Base-by-base conservation (phyloP, 2,329 filamentous ascomycete genomes). In the Xylariaceae sp. region DNA sequence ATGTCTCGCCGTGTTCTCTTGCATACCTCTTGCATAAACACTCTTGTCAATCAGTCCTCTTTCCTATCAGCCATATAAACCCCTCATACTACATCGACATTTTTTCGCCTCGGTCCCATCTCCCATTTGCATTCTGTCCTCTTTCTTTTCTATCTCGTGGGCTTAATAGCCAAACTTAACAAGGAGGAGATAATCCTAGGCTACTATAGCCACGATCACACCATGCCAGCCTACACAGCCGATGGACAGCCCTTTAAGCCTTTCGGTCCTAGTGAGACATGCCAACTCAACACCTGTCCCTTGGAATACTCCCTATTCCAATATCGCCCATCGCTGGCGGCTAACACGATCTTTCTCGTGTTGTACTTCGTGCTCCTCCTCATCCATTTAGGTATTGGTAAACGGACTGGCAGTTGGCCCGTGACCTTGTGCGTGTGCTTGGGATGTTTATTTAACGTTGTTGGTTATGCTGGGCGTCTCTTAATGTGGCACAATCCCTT, bases 401-500 rank as follows among this genome's bases (percentile, higher is more conserved):
- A 69, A 32, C 60, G 68, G 32, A 76, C 71, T 70, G 71, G 62
- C 53, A 67, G 63, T 20, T 75, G 71, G 67, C 70, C 67, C 47
- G 79, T 75, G 59, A 71, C 71, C 64, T 51, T 54, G 10, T 72
- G 70, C 49, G 79, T 86, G 71, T 55, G 79, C 6, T 56, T 72
- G 16, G 83, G 83, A 37, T 80, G 75, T 52, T 32, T 75, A 5
- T 67, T 71, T 37, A 82, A 84, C 55, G 71, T 84, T 10, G 57
- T 84, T 25, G 83, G 83, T 16, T 87, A 87, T 51, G 63, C 67
- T 1, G 83, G 80, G 2, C 72, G 83, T 10, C 67, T 85, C 41
- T 59, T 80, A 55, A 66, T 82, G 47, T 72, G 75, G 51, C 50
- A 73, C 36, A 77, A 85, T 55, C 79, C 80, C 0, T 86, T 82